Evolutionary conservation across 2,329 filamentous ascomycete species (phyloP), one percentile per base, ranked within the genome.

Genomic region (Xylaria sp.): DNA sequence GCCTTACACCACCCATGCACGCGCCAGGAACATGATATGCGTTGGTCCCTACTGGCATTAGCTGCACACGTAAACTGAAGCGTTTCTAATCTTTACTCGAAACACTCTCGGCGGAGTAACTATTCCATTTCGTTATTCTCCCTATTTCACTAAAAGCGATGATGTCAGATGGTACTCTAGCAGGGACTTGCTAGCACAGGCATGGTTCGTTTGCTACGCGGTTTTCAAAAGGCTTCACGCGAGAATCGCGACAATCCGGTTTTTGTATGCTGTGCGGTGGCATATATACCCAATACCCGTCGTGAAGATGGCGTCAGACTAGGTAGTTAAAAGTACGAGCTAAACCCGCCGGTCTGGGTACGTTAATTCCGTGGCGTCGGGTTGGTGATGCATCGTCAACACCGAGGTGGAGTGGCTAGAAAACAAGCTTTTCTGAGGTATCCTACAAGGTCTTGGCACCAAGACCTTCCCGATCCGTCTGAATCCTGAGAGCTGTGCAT

Each of bases 381-480:
- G 45, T 57, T 36, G 25, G 44, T n/a, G 51, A 25, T 57, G 53
- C 51, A 44, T 63, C 31, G 31, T 31, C 49, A 47, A 55, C 20
- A 54, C 36, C 3, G 22, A 38, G 39, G 27, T n/a, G 42, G 42
- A 55, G 60, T 25, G 53, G 25, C 45, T 57, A 51, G 53, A 44
- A 57, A 57, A 63, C 61, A 65, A 61, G 56, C 56, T 33, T 65
- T 65, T 49, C 17, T 38, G 55, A 65, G 55, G 50, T 49, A 60
- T 47, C 50, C 60, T 45, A 45, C 45, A 36, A 45, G 38, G 27
- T 22, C 62, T 64, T 64, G 47, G 62, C 54, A 60, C 42, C 47
- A 64, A 45, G 62, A 65, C 62, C 62, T 65, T 65, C 62, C 62
- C 56, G 49, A 65, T 65, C 49, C 22, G 56, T 53, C 55, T 54